These are phyloP conservation scores for Trifolium fragiferum DNA, from an alignment of 306 rosid species.

Conservation along the genomic window DNA sequence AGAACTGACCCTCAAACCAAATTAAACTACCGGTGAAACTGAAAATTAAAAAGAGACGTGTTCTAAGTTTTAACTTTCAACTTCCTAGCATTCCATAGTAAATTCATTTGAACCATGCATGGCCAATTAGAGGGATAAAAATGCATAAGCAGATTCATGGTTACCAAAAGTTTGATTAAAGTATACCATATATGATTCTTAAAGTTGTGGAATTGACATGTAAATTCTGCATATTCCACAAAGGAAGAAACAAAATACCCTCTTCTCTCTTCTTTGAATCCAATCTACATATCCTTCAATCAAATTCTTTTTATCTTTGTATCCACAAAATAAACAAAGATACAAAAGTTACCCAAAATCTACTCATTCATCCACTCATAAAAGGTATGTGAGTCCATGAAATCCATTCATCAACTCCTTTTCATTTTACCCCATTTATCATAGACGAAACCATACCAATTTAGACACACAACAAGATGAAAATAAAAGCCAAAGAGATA, in stretches of 20 bases:
- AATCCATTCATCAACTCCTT: conserved; percentile 31
- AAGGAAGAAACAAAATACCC: conserved; percentile 34
- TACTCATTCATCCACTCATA: conserved; percentile 55
- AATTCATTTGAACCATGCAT: conserved; percentile 38
- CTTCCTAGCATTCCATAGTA: conserved; percentile 19
- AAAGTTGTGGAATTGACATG: conserved; percentile 47
- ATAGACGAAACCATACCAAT: too few species aligned
- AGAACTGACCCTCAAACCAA: too few species aligned
- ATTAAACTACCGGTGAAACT: too few species aligned
- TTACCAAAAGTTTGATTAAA: conserved; percentile 38
- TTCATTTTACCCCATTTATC: too few species aligned
- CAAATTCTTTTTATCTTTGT: conserved; percentile 1
- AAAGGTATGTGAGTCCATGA: conserved; percentile 44
- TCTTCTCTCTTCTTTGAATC: conserved; percentile 48
- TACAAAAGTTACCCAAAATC: conserved; percentile 48
- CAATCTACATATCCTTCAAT: conserved; percentile 39
- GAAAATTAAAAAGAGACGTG: too few species aligned
- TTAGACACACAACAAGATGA: conserved; percentile 25
- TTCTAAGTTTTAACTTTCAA: background rate
- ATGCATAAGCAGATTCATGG: conserved; percentile 41
- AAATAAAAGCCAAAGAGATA: conserved; percentile 35
- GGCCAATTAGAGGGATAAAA: conserved; percentile 5
- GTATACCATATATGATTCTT: conserved; percentile 37
- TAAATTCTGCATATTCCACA: conserved; percentile 51
- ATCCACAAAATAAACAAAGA: conserved; percentile 36